Conservation (phyloP, 1,284 basidiomycete genomes). For the Naganishia liquefaciens region DNA sequence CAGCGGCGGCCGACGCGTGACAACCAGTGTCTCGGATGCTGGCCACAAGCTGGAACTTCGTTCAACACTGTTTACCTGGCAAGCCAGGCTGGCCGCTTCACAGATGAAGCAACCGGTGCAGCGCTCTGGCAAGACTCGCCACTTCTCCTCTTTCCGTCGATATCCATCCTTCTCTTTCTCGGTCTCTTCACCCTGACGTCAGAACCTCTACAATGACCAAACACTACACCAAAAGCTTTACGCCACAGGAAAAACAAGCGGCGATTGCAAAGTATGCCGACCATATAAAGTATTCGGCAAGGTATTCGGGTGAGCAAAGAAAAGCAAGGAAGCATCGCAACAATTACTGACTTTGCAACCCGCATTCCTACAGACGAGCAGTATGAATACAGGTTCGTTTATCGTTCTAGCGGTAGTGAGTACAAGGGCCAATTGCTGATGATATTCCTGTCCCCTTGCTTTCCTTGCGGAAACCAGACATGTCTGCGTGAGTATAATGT, state of each 20-base stretch:
- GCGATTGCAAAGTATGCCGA: conserved; percentile 53
- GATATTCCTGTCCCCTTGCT: background rate
- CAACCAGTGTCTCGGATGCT: conserved; percentile 20
- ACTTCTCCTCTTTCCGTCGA: background rate
- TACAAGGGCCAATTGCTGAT: background rate
- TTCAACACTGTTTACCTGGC: conserved; percentile 21
- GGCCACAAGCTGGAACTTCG: conserved; percentile 8
- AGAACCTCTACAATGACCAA: conserved; percentile 44
- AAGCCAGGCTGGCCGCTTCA: background rate
- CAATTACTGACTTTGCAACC: background rate
- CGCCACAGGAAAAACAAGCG: conserved; percentile 50
- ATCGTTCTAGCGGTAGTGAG: background rate
- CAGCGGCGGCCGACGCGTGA: conserved; percentile 7
- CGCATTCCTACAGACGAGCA: conserved; percentile 44
- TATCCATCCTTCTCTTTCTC: background rate
- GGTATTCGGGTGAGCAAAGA: conserved; percentile 40
- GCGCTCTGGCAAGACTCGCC: background rate
- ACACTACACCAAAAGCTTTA: conserved; percentile 46
- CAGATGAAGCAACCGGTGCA: background rate
- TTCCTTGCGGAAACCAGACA: conserved; percentile 40
- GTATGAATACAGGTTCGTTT: conserved; percentile 51
- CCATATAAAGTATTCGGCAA: conserved; percentile 49
- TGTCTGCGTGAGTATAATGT: conserved; percentile 48
- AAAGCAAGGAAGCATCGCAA: conserved; percentile 20
- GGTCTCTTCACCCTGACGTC: background rate